A percentile compares a stretch with the other conserved stretches of the same genome.
Evolutionary conservation across 2,329 filamentous ascomycete species (phyloP).

Genomic region (Chrysoporthe cubensis): DNA sequence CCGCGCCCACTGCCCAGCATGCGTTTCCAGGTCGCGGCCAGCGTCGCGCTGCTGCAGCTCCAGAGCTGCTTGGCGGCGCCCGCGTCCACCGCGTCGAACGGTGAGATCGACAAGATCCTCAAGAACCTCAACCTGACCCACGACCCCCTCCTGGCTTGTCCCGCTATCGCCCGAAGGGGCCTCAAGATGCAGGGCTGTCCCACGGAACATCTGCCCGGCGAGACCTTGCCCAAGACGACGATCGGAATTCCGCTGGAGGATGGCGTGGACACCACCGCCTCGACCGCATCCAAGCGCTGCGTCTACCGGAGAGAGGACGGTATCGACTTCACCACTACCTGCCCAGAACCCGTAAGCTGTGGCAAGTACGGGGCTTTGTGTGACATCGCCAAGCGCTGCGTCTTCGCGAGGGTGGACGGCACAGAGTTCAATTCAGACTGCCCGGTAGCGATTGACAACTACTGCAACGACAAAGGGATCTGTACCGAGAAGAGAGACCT

Average conservation of each 20-base stretch:
- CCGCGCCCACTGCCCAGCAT: not conserved
- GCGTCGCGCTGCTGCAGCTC: slow-evolving; percentile 5
- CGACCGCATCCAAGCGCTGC: not conserved
- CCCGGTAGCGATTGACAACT: not conserved
- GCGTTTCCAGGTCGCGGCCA: not conserved
- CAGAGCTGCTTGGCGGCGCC: not conserved
- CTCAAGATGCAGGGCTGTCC: slow-evolving; percentile 1
- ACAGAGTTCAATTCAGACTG: not conserved
- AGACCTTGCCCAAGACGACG: not conserved
- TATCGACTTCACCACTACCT: not conserved
- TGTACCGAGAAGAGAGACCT: not conserved
- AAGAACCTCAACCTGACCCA: slow-evolving; percentile 3
- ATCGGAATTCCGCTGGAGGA: not conserved
- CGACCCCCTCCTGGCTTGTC: not conserved
- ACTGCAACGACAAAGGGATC: not conserved
- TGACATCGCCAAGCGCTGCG: not conserved
- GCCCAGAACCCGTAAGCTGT: not conserved
- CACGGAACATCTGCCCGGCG: not conserved
- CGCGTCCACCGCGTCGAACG: not conserved
- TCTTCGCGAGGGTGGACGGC: not conserved
- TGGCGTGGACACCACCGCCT: not conserved
- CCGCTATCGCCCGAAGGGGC: not conserved
- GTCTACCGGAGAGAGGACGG: not conserved
- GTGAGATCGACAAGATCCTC: not conserved
- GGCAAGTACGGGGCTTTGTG: not conserved